phyloP scores from a whole-genome alignment of 805 yeast genomes.

The Saccharomycopsis olivae region DNA sequence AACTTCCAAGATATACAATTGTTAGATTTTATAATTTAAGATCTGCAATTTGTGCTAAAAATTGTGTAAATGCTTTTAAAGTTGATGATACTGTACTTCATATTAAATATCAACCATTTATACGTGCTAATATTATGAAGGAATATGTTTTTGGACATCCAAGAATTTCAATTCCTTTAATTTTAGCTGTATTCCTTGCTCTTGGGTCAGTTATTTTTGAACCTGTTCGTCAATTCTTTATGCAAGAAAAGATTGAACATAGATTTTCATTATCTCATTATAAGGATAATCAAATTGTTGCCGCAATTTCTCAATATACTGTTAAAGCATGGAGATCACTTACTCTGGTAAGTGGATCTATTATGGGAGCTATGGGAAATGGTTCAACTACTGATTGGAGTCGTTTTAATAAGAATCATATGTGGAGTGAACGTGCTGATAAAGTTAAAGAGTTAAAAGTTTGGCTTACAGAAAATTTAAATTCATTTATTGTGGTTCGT shows the following conservation, averaged over 20 bases:
- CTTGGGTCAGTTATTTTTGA: constrained; percentile 82
- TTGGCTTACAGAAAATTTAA: constrained; percentile 83
- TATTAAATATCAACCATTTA: constrained; percentile 56
- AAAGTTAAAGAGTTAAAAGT: constrained; percentile 57
- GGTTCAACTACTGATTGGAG: neutral
- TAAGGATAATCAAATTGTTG: constrained; percentile 24
- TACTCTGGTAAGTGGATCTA: too few relatives aligned
- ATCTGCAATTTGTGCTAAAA: constrained; percentile 77
- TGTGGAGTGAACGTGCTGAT: constrained; percentile 68
- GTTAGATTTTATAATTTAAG: constrained; percentile 47
- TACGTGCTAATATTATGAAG: constrained; percentile 40
- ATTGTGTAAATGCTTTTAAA: constrained; percentile 76
- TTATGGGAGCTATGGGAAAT: neutral
- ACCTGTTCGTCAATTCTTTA: constrained; percentile 77
- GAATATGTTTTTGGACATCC: constrained; percentile 65
- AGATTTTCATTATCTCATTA: constrained; percentile 41
- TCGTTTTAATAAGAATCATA: constrained; percentile 18
- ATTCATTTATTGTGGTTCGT: constrained; percentile 77
- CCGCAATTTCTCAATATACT: neutral
- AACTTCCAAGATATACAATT: constrained; percentile 38
- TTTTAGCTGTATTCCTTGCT: constrained; percentile 71
- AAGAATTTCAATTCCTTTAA: constrained; percentile 68
- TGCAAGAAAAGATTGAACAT: constrained; percentile 61
- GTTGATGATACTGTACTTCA: constrained; percentile 60
- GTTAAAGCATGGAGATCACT: too few relatives aligned